These are phyloP conservation scores for Glarea lozoyensis DNA, from an alignment of 495 filamentous ascomycete species.

Conservation along the genomic window DNA sequence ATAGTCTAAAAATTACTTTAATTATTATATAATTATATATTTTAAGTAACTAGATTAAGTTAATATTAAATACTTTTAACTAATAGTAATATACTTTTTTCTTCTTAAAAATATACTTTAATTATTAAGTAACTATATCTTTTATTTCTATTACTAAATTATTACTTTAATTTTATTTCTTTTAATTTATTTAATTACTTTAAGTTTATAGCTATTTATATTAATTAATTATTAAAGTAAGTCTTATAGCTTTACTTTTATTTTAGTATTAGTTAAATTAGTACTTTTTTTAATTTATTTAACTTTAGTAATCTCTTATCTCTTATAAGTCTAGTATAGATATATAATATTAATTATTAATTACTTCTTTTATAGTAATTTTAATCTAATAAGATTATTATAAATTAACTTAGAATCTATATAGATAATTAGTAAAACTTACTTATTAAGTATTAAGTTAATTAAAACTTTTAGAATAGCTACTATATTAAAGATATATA, in stretches of 20 bases:
- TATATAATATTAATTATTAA: constrained; percentile 12
- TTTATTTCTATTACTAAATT: neutral
- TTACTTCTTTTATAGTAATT: constrained; percentile 8
- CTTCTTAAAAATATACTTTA: too few relatives aligned
- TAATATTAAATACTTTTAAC: too few relatives aligned
- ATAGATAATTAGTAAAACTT: constrained; percentile 3
- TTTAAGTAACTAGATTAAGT: too few relatives aligned
- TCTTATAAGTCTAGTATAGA: constrained; percentile 9
- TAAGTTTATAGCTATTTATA: constrained; percentile 8
- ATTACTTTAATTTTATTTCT: neutral
- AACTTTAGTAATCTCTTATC: constrained; percentile 12
- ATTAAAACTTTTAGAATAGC: constrained; percentile 2
- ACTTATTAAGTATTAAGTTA: constrained; percentile 1
- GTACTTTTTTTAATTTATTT: constrained; percentile 11
- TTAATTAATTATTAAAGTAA: constrained; percentile 12
- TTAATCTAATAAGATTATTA: constrained; percentile 10
- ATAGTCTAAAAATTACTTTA: too few relatives aligned
- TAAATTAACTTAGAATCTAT: constrained; percentile 12
- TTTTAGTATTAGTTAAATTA: constrained; percentile 16
- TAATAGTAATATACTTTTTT: too few relatives aligned
- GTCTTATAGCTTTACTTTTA: constrained; percentile 5
- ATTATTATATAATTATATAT: too few relatives aligned
- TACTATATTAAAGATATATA: constrained; percentile 7
- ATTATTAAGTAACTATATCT: constrained; percentile 2
- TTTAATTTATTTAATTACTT: constrained; percentile 12